phyloP scores from a whole-genome alignment of 176 grass and related monocot species.

The Rhynchospora pubera region DNA sequence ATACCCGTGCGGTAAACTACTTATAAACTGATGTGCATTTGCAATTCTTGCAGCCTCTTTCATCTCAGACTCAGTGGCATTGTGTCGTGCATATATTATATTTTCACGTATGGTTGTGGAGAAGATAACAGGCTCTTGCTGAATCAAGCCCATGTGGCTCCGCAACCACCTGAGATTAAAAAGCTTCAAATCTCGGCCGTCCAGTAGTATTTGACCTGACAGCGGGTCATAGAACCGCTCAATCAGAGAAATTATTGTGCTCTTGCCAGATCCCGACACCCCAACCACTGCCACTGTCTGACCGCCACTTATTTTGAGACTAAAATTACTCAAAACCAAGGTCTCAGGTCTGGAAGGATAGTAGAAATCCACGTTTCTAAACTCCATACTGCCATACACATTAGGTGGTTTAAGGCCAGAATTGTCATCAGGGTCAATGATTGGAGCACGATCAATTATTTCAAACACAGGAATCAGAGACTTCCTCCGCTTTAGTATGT shows the following conservation, averaged over 20 bases:
- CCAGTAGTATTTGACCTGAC: slow-evolving; percentile 78
- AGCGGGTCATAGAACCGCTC: slow-evolving; percentile 92
- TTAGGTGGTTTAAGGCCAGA: slow-evolving; percentile 89
- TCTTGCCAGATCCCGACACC: slow-evolving; percentile 92
- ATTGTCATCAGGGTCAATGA: slow-evolving; percentile 89
- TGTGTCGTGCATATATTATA: slow-evolving; percentile 94
- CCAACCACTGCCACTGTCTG: slow-evolving; percentile 95
- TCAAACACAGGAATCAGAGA: slow-evolving; percentile 79
- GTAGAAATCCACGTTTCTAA: slow-evolving; percentile 82
- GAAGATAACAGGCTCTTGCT: slow-evolving; percentile 98
- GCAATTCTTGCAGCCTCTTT: slow-evolving; percentile 96
- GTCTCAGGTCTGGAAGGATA: slow-evolving; percentile 80
- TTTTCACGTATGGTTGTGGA: slow-evolving; percentile 97
- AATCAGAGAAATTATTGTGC: slow-evolving; percentile 82
- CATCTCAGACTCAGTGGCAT: slow-evolving; percentile 88
- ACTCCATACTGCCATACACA: slow-evolving; percentile 91
- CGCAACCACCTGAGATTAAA: slow-evolving; percentile 96
- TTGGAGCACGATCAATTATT: slow-evolving; percentile 78
- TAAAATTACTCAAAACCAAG: slow-evolving; percentile 89
- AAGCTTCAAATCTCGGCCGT: slow-evolving; percentile 85
- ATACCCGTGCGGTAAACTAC: slow-evolving; percentile 91
- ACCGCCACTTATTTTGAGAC: slow-evolving; percentile 79
- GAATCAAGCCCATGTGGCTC: slow-evolving; percentile 86
- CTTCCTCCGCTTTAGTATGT: slow-evolving; percentile 84
- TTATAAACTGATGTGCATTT: slow-evolving; percentile 97